Conservation (phyloP, 257 asterid species). For the Ajuga chamaepitys region DNA sequence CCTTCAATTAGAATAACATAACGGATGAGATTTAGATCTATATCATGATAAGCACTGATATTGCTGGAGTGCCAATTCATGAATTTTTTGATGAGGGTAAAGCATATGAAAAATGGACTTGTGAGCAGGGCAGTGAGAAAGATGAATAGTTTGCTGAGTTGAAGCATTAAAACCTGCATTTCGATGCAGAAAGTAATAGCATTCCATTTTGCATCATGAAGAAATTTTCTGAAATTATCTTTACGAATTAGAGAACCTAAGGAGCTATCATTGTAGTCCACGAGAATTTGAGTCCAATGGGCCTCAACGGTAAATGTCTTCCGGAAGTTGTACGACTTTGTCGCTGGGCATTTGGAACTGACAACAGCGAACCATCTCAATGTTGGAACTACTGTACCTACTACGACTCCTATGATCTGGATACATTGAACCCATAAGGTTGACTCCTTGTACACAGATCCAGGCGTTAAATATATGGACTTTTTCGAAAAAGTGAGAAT, state of each 20-base stretch:
- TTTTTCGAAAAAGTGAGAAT: too few species aligned
- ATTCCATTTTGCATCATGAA: neutral
- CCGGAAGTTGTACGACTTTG: neutral
- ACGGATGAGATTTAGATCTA: neutral
- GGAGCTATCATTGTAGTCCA: slow-evolving; percentile 21
- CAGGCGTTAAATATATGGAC: neutral
- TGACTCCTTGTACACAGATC: neutral
- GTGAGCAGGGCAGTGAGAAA: neutral
- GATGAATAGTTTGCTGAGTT: neutral
- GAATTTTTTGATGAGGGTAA: neutral
- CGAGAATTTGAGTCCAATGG: slow-evolving; percentile 15
- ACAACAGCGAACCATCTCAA: slow-evolving; percentile 22
- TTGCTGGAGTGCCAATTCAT: too few species aligned
- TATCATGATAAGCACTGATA: too few species aligned
- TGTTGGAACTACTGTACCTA: slow-evolving; percentile 17
- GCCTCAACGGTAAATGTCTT: neutral
- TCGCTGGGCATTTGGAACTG: neutral
- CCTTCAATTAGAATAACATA: slow-evolving; percentile 32
- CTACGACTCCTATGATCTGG: slow-evolving; percentile 11
- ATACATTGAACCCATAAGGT: neutral
- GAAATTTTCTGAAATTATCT: neutral
- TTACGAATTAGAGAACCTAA: neutral
- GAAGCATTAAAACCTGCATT: slow-evolving; percentile 15
- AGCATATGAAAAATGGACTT: neutral
- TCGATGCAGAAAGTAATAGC: slow-evolving; percentile 5